Conservation (phyloP, 1,284 basidiomycete genomes). For the Phaffia rhodozyma region DNA sequence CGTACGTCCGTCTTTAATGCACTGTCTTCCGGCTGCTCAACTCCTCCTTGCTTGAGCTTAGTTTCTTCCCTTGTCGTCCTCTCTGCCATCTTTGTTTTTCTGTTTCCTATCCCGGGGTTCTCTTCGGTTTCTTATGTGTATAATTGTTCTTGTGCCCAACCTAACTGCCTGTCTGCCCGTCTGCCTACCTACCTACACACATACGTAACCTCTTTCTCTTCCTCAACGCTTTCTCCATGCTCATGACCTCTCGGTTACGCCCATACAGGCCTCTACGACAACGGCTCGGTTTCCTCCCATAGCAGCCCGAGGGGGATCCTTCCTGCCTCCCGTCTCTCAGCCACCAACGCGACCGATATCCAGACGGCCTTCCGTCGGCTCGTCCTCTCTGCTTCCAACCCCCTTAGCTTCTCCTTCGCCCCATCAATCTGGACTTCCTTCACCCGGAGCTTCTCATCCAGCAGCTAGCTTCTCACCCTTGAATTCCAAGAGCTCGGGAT, state of each 20-base stretch:
- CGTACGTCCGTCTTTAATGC: too few species aligned
- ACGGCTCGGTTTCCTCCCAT: constrained; percentile 7
- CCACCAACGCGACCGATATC: constrained; percentile 7
- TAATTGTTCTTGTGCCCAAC: too few species aligned
- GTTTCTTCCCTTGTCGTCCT: too few species aligned
- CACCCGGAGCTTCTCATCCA: neutral
- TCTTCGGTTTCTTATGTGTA: too few species aligned
- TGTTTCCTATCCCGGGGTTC: too few species aligned
- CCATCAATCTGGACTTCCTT: neutral
- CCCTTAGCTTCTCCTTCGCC: neutral
- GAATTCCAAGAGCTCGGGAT: neutral
- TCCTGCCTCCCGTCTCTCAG: constrained; percentile 7
- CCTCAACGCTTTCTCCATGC: too few species aligned
- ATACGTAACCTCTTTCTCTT: too few species aligned
- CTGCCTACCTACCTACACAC: too few species aligned
- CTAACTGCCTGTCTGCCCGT: too few species aligned
- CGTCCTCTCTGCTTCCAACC: neutral
- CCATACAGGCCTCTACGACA: neutral
- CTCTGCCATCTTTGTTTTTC: too few species aligned
- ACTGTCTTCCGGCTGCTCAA: too few species aligned
- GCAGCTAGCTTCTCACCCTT: neutral
- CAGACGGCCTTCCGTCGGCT: constrained; percentile 6
- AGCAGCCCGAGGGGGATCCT: constrained; percentile 14
- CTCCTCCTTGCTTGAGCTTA: too few species aligned
- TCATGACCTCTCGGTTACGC: neutral